Percentiles rank a stretch among this genome's conserved stretches.
These are phyloP conservation scores for Atkinsonella hypoxylon DNA, from an alignment of 2,329 filamentous ascomycete genomes.

Conservation along the genomic window DNA sequence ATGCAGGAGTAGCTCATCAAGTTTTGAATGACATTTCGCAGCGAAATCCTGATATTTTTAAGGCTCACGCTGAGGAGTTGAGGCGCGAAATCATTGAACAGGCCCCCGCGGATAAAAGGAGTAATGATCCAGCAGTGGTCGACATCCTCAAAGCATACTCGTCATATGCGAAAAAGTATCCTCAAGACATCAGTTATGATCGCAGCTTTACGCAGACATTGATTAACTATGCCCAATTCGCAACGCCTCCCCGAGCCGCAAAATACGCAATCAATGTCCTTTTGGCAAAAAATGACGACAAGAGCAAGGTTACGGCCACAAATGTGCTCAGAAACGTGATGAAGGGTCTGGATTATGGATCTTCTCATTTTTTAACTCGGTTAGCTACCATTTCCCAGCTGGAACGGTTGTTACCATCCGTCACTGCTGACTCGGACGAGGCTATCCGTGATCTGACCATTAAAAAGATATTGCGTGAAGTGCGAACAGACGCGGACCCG, in stretches of 20 bases:
- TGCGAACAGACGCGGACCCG: slow-evolving; percentile 48
- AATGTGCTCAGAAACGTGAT: slow-evolving; percentile 69
- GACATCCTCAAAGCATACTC: slow-evolving; percentile 91
- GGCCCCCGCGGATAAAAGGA: slow-evolving; percentile 55
- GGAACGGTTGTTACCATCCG: slow-evolving; percentile 59
- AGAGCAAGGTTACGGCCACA: slow-evolving; percentile 69
- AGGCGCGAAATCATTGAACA: slow-evolving; percentile 77
- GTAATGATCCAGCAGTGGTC: slow-evolving; percentile 64
- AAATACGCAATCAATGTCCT: slow-evolving; percentile 93
- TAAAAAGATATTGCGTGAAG: slow-evolving; percentile 59
- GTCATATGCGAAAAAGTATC: slow-evolving; percentile 77
- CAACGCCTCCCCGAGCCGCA: slow-evolving; percentile 67
- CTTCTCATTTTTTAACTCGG: slow-evolving; percentile 63
- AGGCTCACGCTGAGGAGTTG: slow-evolving; percentile 81
- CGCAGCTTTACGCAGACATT: slow-evolving; percentile 72
- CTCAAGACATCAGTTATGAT: slow-evolving; percentile 70
- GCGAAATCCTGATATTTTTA: slow-evolving; percentile 79
- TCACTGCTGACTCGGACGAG: slow-evolving; percentile 62
- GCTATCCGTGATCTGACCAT: slow-evolving; percentile 69
- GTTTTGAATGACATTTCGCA: slow-evolving; percentile 87
- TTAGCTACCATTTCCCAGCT: slow-evolving; percentile 63
- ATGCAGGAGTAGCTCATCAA: slow-evolving; percentile 73
- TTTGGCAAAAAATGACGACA: slow-evolving; percentile 61
- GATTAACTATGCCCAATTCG: slow-evolving; percentile 71
- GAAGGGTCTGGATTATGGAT: slow-evolving; percentile 61